Base-by-base conservation (phyloP, 192 early-diverging fungal species). In the Rhizophagus clarus region DNA sequence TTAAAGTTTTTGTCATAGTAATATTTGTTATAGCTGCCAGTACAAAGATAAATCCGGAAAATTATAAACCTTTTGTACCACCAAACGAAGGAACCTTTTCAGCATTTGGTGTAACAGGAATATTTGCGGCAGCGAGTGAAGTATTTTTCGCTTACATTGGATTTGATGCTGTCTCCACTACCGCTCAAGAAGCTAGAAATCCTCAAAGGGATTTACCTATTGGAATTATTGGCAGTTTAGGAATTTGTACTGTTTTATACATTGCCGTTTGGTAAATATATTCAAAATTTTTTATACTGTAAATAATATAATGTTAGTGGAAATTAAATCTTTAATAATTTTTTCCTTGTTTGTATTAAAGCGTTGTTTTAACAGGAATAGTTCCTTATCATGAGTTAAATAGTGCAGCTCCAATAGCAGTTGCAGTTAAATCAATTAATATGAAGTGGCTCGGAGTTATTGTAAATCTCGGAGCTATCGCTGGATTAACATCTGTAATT, bases 121-220 rank as follows among this genome's bases (percentile, higher is more conserved):
- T 95, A 22, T 91, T 95, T 64, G 88, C 89, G 74, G 94, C 87
- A 15, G 90, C 96, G 5, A 88, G 91, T 45, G 84, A 88, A 1
- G 94, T 96, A 17, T 96, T 96, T 81, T 90, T 88, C 72, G 84
- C 92, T n/a, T 96, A 95, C 79, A 93, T 96, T 82, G 95, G 96
- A 8, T 96, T 96, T 84, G 96, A 97, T 83, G 88, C 93, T 0
- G 92, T 96, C 22, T 92, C 95, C 0, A 97, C 96, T 4, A 92
- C 92, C 1, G 91, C 96, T 11, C 93, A 94, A 81, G 96, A 97
- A 82, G 88, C 93, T 8, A 88, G 87, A 51, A 88, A 94, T 66
- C 95, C 96, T 20, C 90, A 93, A 62, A 84, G 88, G 2, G 94
- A 96, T 80, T 72, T 97, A 40, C 95, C 96, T 14, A 90, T 96